Percentiles rank a stretch among this genome's conserved stretches.
phyloP scores from a whole-genome alignment of 257 asterid species.

The Solanum sejunctum region DNA sequence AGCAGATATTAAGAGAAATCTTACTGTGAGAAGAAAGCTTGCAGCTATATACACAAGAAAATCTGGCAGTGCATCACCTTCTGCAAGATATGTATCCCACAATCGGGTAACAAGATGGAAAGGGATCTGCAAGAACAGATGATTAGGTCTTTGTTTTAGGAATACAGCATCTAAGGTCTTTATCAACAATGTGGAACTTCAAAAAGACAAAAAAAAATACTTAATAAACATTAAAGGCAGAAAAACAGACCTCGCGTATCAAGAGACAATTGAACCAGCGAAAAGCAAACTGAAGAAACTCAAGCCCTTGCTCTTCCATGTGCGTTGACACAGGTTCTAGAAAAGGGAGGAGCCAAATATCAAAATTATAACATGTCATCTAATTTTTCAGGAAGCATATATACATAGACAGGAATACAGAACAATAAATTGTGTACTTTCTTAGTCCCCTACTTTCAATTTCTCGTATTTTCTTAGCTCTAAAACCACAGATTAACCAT shows the following conservation, averaged over 20 bases:
- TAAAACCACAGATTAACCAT: background rate
- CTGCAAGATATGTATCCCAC: constrained; percentile 99
- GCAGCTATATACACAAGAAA: constrained; percentile 91
- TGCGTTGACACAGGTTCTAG: constrained; percentile 75
- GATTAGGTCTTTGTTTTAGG: constrained; percentile 5
- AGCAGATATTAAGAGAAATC: background rate
- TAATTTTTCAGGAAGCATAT: background rate
- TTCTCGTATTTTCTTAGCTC: background rate
- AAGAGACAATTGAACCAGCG: constrained; percentile 99
- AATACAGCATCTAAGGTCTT: background rate
- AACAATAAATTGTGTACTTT: background rate
- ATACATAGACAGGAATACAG: background rate
- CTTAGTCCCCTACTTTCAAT: background rate
- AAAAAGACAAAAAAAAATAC: background rate
- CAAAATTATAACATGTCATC: background rate
- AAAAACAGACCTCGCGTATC: constrained; percentile 71
- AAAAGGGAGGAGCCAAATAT: background rate
- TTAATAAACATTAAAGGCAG: background rate
- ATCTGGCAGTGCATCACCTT: constrained; percentile 94
- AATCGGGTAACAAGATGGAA: constrained; percentile 77
- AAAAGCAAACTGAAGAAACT: constrained; percentile 96
- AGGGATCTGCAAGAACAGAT: constrained; percentile 47
- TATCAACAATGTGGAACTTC: background rate
- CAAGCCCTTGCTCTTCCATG: constrained; percentile 97
- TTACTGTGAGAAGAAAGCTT: constrained; percentile 85